phyloP scores from a whole-genome alignment of 208 protist genomes.

The Acanthamoeba polyphaga region DNA sequence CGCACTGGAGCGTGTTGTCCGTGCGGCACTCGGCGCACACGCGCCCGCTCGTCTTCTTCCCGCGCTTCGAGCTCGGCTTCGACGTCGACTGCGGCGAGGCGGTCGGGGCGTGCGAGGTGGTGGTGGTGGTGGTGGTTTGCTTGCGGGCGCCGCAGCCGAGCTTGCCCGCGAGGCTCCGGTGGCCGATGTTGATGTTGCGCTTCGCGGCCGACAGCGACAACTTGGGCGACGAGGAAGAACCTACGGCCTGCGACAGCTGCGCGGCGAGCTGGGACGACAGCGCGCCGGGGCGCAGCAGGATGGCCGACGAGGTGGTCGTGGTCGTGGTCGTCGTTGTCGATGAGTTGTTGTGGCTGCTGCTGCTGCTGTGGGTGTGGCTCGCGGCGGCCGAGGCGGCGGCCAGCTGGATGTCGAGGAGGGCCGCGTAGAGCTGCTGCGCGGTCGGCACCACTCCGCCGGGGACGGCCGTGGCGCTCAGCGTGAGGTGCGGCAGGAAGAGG shows the following conservation, averaged over 20 bases:
- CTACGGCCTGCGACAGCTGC: background rate
- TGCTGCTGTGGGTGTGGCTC: background rate
- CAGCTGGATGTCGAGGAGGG: conserved; percentile 28
- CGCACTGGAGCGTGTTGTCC: conserved; percentile 53
- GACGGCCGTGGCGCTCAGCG: background rate
- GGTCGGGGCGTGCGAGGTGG: background rate
- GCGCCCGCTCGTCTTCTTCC: background rate
- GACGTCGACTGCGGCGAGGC: background rate
- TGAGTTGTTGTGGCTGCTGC: background rate
- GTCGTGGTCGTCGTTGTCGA: background rate
- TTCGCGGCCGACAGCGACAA: background rate
- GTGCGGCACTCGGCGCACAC: conserved; percentile 58
- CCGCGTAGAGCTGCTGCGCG: conserved; percentile 41
- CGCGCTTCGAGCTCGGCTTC: background rate
- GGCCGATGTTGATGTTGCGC: background rate
- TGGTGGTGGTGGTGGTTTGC: background rate
- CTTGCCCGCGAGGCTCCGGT: background rate
- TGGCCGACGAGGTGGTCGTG: background rate
- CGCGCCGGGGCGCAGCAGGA: background rate
- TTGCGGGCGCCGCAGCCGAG: background rate
- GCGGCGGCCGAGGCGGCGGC: background rate
- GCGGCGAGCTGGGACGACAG: conserved; percentile 7
- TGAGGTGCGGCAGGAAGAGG: background rate
- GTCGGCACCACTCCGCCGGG: background rate
- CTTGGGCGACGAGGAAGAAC: background rate